A percentile compares a stretch with the other conserved stretches of the same genome.
Conservation (phyloP, 306 rosid genomes). For the apple (Malus domestica) region ASM211411v1 NC_041797.1:14049501-14050000, state of each 20-base stretch:
- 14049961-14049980: background rate
- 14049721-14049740: background rate
- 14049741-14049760: background rate
- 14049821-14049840: too few species aligned
- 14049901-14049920: too few species aligned
- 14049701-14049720: background rate
- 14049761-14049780: background rate
- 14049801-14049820: background rate
- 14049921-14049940: too few species aligned
- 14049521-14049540: background rate
- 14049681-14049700: background rate
- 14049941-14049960: too few species aligned
- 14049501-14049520: too few species aligned
- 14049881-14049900: too few species aligned
- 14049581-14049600: constrained; percentile 11
- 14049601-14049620: constrained; percentile 8
- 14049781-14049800: background rate
- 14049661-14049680: constrained; percentile 1
- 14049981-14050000: background rate
- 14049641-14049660: constrained; percentile 7
- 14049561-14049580: constrained; percentile 9
- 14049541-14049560: constrained; percentile 10
- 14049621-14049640: constrained; percentile 13
- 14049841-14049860: too few species aligned
- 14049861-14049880: too few species aligned